Percentiles rank a stretch among this genome's conserved stretches.
Evolutionary conservation across 805 yeast species (phyloP).

Genomic region (Metschnikowia noctiluminum): DNA sequence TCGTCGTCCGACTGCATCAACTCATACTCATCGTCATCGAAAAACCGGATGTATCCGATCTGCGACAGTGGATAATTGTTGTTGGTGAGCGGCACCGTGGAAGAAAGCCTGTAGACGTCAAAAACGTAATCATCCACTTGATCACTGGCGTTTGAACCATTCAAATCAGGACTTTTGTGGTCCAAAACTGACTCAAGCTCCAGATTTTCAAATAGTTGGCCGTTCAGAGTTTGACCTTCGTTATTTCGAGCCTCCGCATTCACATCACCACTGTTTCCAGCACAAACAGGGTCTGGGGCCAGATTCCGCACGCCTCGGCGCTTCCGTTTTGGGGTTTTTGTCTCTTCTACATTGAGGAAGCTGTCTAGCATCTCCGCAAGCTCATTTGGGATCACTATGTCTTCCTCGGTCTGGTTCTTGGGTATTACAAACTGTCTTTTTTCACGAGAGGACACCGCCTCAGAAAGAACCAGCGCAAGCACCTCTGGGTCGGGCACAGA

Average conservation of each 20-base stretch:
- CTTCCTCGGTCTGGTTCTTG: conserved; percentile 30
- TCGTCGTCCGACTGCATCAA: conserved; percentile 38
- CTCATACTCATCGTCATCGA: conserved; percentile 52
- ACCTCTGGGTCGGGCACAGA: conserved; percentile 19
- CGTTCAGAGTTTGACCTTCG: no score
- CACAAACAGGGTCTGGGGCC: no score
- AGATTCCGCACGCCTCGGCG: conserved; percentile 3
- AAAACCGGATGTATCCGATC: conserved; percentile 53
- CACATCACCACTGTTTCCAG: no score
- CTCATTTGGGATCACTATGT: conserved; percentile 49
- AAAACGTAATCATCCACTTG: conserved; percentile 66
- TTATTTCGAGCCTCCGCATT: no score
- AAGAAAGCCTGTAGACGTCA: conserved; percentile 62
- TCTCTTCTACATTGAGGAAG: conserved; percentile 40
- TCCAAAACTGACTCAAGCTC: no score
- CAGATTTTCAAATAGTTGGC: no score
- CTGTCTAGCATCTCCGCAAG: conserved; percentile 72
- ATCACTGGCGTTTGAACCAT: not conserved
- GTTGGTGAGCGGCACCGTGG: conserved; percentile 35
- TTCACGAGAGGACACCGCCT: conserved; percentile 15
- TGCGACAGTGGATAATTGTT: conserved; percentile 47
- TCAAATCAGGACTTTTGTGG: not conserved
- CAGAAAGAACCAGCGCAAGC: conserved; percentile 26
- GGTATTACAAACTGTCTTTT: conserved; percentile 37
- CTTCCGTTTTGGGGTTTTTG: conserved; percentile 12